Evolutionary conservation across 495 filamentous ascomycete species (phyloP).

Genomic region (Astrocystis sublimbata): DNA sequence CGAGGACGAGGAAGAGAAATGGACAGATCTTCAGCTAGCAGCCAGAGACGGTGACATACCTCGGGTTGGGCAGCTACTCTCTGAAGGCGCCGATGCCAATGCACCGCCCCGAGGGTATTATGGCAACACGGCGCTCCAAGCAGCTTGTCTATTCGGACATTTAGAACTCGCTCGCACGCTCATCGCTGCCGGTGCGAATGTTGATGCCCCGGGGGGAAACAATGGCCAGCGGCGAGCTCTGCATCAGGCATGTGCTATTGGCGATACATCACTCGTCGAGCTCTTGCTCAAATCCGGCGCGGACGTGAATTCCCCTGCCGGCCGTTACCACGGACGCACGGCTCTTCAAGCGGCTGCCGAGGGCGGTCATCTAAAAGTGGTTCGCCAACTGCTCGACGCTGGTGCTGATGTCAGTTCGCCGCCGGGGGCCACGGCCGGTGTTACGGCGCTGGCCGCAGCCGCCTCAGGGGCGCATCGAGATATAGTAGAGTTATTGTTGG

Average conservation of each 20-base stretch:
- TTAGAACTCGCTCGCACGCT: constrained; percentile 29
- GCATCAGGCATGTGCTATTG: constrained; percentile 31
- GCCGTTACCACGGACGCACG: constrained; percentile 28
- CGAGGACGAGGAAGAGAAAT: constrained; percentile 17
- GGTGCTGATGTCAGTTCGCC: constrained; percentile 34
- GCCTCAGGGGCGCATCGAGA: constrained; percentile 26
- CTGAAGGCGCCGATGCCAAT: constrained; percentile 27
- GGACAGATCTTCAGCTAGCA: constrained; percentile 30
- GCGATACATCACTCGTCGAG: constrained; percentile 27
- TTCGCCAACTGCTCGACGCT: constrained; percentile 27
- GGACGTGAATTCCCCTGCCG: constrained; percentile 24
- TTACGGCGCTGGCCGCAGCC: constrained; percentile 30
- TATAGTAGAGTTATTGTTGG: constrained; percentile 25
- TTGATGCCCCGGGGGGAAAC: constrained; percentile 35
- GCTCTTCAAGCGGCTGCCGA: constrained; percentile 37
- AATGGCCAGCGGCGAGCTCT: constrained; percentile 33
- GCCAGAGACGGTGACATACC: constrained; percentile 22
- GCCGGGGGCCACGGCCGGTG: constrained; percentile 21
- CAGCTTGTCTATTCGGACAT: constrained; percentile 34
- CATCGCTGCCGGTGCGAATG: constrained; percentile 27
- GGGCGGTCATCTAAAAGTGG: constrained; percentile 21
- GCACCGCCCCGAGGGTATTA: constrained; percentile 32
- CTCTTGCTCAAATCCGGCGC: constrained; percentile 25
- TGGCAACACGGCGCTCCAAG: constrained; percentile 38
- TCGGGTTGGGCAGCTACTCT: constrained; percentile 21